These are phyloP conservation scores for Apophysomyces trapeziformis DNA, from an alignment of 371 early-diverging fungal species.

Conservation along the genomic window DNA sequence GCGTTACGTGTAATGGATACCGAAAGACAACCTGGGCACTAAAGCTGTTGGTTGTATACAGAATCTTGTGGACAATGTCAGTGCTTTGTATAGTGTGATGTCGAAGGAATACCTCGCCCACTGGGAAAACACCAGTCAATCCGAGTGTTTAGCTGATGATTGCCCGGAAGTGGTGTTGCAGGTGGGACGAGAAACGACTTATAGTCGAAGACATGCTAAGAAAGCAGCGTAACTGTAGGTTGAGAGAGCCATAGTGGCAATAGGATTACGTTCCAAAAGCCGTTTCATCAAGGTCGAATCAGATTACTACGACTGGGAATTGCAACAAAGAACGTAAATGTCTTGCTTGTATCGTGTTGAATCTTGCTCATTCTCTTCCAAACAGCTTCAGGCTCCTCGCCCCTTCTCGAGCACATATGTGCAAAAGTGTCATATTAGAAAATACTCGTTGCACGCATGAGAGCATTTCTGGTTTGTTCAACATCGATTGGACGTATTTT, in stretches of 20 bases:
- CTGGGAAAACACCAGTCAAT: constrained; percentile 26
- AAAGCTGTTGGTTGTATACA: background rate
- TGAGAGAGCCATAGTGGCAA: constrained; percentile 23
- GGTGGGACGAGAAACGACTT: constrained; percentile 4
- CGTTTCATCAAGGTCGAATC: constrained; percentile 63
- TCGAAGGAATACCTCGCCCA: constrained; percentile 26
- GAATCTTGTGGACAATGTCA: constrained; percentile 29
- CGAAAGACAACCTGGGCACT: background rate
- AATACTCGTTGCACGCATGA: constrained; percentile 71
- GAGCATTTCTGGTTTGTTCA: constrained; percentile 35
- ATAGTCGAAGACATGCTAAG: no score
- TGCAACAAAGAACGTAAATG: constrained; percentile 67
- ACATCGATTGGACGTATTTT: background rate
- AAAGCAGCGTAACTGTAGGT: constrained; percentile 31
- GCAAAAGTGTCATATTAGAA: constrained; percentile 83
- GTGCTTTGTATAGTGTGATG: constrained; percentile 23
- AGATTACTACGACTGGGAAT: constrained; percentile 79
- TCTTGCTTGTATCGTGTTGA: background rate
- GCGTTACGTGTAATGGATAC: background rate
- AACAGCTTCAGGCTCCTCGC: constrained; percentile 61
- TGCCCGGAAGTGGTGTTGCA: constrained; percentile 28
- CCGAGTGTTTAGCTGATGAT: constrained; percentile 15
- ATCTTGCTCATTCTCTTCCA: background rate
- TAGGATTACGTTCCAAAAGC: constrained; percentile 32
- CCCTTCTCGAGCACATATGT: constrained; percentile 75